Conservation (phyloP, 1,284 basidiomycete species). For the Trametes pubescens region DNA sequence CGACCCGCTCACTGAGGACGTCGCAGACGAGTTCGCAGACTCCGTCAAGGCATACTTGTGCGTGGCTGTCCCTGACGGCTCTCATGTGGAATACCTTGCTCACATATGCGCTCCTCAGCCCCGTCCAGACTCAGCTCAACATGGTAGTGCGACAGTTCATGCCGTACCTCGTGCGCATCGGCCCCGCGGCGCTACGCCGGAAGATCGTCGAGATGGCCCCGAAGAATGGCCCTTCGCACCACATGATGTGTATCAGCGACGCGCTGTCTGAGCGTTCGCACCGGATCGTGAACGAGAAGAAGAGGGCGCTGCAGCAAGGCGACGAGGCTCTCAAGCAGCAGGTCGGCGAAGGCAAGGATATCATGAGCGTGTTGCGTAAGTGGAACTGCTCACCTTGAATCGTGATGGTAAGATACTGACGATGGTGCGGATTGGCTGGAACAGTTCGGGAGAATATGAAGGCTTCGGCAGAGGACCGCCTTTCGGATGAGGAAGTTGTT, state of each 20-base stretch:
- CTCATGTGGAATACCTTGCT: not conserved
- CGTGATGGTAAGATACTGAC: not conserved
- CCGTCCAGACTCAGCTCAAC: not conserved
- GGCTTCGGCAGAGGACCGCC: conserved; percentile 32
- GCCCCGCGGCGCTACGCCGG: conserved; percentile 46
- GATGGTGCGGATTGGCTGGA: not conserved
- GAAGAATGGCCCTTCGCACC: conserved; percentile 41
- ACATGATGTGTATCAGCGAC: conserved; percentile 44
- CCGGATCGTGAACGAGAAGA: conserved; percentile 51
- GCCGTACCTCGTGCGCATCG: conserved; percentile 45
- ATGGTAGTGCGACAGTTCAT: conserved; percentile 22
- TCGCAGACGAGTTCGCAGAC: conserved; percentile 36
- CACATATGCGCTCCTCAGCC: not conserved
- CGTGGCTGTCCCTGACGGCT: not conserved
- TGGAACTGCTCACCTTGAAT: not conserved
- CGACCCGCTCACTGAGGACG: conserved; percentile 42
- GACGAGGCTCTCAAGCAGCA: conserved; percentile 38
- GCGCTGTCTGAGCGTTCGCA: conserved; percentile 47
- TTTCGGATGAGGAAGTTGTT: conserved; percentile 36
- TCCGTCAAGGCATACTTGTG: conserved; percentile 33
- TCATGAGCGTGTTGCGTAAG: conserved; percentile 54
- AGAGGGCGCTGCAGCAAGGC: conserved; percentile 32
- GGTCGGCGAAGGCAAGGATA: conserved; percentile 51
- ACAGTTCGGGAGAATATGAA: conserved; percentile 40
- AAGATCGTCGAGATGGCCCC: conserved; percentile 48